Conservation (phyloP, 2,329 filamentous ascomycete species). For the Arachnomyces sp. region DNA sequence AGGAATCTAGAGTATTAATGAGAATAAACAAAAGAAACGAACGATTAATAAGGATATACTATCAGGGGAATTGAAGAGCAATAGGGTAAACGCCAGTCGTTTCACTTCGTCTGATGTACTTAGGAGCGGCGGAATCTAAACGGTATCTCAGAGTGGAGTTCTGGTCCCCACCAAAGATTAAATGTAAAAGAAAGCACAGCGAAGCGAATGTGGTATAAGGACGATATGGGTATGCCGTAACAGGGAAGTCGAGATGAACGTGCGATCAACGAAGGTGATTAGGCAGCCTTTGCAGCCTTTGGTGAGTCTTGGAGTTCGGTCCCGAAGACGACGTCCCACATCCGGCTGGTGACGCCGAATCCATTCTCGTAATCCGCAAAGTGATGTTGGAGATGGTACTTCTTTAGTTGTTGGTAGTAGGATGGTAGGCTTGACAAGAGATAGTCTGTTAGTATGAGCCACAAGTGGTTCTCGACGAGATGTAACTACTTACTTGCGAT, state of each 20-base stretch:
- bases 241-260: neutral
- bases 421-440: conserved; percentile 57
- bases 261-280: neutral
- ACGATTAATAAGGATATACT: no score
- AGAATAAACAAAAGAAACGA: no score
- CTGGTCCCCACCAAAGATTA: no score
- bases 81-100: no score
- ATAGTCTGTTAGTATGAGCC: conserved; percentile 10
- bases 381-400: conserved; percentile 93
- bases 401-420: conserved; percentile 90
- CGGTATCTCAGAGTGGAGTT: no score
- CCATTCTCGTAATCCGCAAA: conserved; percentile 97
- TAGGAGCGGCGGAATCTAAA: no score
- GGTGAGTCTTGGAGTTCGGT: conserved; percentile 56
- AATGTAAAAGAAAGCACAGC: no score
- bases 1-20: no score
- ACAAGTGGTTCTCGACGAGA: neutral
- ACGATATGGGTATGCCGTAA: no score
- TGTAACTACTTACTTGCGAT: conserved; percentile 59
- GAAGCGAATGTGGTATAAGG: no score
- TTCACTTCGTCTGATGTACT: no score
- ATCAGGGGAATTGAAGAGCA: no score
- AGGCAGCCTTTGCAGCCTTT: conserved; percentile 20
- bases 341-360: conserved; percentile 90
- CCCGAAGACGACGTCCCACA: conserved; percentile 91